These are phyloP conservation scores for Polytrichum commune DNA, from an alignment of 225 moss, liverwort and hornwort species.

Conservation along the genomic window DNA sequence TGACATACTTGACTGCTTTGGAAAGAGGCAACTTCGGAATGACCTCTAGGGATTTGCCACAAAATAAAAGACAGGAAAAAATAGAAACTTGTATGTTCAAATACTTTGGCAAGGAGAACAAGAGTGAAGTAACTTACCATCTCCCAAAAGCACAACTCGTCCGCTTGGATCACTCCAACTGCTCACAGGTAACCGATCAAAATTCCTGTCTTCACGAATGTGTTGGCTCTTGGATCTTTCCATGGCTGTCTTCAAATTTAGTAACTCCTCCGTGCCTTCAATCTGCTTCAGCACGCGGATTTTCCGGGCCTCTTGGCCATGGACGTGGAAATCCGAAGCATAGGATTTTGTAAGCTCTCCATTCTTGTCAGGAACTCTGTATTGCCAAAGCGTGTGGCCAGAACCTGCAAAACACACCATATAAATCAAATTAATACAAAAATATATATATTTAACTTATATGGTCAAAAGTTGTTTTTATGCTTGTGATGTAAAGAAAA, in stretches of 20 bases:
- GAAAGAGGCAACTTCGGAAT: no score
- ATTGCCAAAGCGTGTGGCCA: slow-evolving; percentile 29
- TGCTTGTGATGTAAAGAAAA: no score
- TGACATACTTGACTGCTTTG: no score
- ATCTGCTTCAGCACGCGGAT: slow-evolving; percentile 34
- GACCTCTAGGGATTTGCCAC: not conserved
- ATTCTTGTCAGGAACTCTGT: slow-evolving; percentile 38
- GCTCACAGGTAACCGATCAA: slow-evolving; percentile 44
- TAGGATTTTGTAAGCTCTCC: slow-evolving; percentile 31
- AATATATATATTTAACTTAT: no score
- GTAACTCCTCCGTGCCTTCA: slow-evolving; percentile 23
- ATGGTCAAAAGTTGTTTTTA: no score
- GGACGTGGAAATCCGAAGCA: slow-evolving; percentile 18
- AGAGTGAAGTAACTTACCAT: slow-evolving; percentile 20
- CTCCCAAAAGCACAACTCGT: slow-evolving; percentile 40
- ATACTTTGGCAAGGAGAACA: not conserved
- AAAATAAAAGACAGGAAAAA: not conserved
- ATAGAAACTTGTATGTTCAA: not conserved
- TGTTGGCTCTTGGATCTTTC: slow-evolving; percentile 30
- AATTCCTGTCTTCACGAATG: slow-evolving; percentile 45
- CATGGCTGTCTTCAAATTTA: slow-evolving; percentile 32
- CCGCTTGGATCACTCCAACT: slow-evolving; percentile 49
- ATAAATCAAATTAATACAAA: no score
- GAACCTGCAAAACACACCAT: slow-evolving; percentile 14
- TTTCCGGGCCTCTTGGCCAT: slow-evolving; percentile 33